Base-by-base conservation (phyloP, 148 eudicot species). In the Chenopodium quinoa region DNA sequence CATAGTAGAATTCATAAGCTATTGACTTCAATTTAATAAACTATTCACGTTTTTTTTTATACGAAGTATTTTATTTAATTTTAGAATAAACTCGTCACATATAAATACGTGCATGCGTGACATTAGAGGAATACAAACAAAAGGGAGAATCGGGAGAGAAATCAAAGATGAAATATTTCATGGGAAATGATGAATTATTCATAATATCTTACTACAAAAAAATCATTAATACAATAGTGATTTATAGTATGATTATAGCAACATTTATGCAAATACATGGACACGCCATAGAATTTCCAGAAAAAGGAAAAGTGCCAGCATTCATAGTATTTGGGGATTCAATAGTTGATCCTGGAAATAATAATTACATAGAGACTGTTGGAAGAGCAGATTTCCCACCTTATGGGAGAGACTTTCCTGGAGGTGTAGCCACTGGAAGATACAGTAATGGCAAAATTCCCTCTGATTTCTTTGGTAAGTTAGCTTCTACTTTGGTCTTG, bases 291-390 rank as follows among this genome's bases (percentile, higher is more conserved):
- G 64, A 10, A 2, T 75, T 71, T n/a, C 52, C 44, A 12, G 27
- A 76, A 19, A 50, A 76, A 16, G 48, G 17, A 16, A 80, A 72
- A 11, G 77, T 77, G 8, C 98, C 97, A 4, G 94, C 97, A 48
- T 87, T 94, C 11, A 13, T 92, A 13, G 87, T 92, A 69, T 94
- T 94, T 73, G 98, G 98, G 56, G 98, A 94, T 80, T 94, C 98
- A 4, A 85, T 92, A 13, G 94, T 94, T 1, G 97, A 94, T 78
- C 84, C 97, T 0, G 94, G 98, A 27, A 94, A 94, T 75, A 94
- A 92, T 76, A 90, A 94, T 83, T 63, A 92, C 70, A 58, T 92
- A 0, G 9, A 67, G 4, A 94, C 97, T 0, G 32, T 90, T 10
- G 85, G 81, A 0, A 92, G 80, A 79, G 91, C 84, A 58, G 85